Base-by-base conservation (phyloP, 1,284 basidiomycete species). In the Phaffia rhodozyma region DNA sequence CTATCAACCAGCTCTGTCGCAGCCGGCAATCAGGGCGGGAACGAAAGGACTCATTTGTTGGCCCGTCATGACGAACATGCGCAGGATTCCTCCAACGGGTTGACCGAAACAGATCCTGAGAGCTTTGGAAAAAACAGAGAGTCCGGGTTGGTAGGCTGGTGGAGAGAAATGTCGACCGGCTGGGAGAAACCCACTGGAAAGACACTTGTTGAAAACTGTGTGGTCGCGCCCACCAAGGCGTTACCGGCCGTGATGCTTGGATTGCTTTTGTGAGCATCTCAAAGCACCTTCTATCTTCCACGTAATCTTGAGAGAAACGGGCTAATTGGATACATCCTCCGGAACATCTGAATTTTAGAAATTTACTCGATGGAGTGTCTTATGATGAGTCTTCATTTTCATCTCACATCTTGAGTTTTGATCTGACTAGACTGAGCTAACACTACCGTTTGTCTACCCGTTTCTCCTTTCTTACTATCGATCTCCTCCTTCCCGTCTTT, bases 241-340 rank as follows among this genome's bases (percentile, higher is more conserved):
- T 70, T 92, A 23, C 93, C 93, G 0, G 89, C 91, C 0, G 91
- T 94, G 13, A 74, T 93, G 16, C 79, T 97, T 11, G 93, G 93
- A 2, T 81, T 85, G 68, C 76, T 97, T 54, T 78, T 98, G 38
- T 43, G 13, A 43, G 38, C 38, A 43, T 16, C 38, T 43, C 38
- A 16, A 43, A 7, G 2, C 16, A 2, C 5, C 5, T 16, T 2
- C 16, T 16, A 16, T 2, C 38, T 43, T 2, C 2, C 13, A 2
- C 13, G 16, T 7, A 11, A 43, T 16, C 38, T 16, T 43, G 38
- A 43, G 16, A 11, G 13, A 43, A 2, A 43, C 38, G 5, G 38
- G 13, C 38, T 16, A 2, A 43, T 34, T 34, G 32, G 9, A 43
- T 11, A 16, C 13, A 7, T 43, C 38, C 5, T 16, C 38, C 13